A percentile compares a stretch with the other conserved stretches of the same genome.
Evolutionary conservation across 345 rosid species (phyloP).

Genomic region (Eucalyptus leucophloia): DNA sequence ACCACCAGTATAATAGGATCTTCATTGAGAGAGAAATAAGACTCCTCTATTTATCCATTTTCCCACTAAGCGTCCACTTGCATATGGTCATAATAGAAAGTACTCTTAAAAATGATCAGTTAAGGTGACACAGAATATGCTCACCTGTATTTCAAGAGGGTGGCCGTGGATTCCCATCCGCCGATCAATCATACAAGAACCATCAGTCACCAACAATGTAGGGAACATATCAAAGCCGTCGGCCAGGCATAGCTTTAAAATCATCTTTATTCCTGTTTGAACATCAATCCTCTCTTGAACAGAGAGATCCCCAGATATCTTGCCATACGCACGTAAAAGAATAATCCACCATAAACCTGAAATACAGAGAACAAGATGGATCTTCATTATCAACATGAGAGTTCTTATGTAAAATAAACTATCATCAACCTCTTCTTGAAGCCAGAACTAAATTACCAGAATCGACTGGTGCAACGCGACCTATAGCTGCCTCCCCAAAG

Average conservation of each 20-base stretch:
- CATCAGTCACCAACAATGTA: slow-evolving; percentile 81
- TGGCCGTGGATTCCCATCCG: slow-evolving; percentile 97
- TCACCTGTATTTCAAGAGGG: slow-evolving; percentile 87
- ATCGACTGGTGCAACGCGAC: slow-evolving; percentile 91
- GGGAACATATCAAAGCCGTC: slow-evolving; percentile 96
- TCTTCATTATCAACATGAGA: background rate
- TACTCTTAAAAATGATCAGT: background rate
- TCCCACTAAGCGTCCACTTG: background rate
- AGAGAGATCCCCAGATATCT: slow-evolving; percentile 75
- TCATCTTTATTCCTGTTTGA: slow-evolving; percentile 92
- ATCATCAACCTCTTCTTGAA: background rate
- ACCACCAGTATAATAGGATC: background rate
- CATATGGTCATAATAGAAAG: background rate
- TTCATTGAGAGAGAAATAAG: background rate
- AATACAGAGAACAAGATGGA: background rate
- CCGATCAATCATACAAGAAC: slow-evolving; percentile 93
- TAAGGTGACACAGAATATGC: background rate
- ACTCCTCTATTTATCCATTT: background rate
- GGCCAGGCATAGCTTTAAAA: slow-evolving; percentile 60
- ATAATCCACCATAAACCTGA: slow-evolving; percentile 98
- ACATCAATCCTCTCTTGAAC: slow-evolving; percentile 85
- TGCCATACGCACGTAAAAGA: slow-evolving; percentile 80
- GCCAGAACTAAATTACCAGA: slow-evolving; percentile 36
- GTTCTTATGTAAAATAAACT: background rate
- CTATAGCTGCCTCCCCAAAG: slow-evolving; percentile 94